Base-by-base conservation (phyloP, 106 monocot species). In the Vanilla planifolia region DNA sequence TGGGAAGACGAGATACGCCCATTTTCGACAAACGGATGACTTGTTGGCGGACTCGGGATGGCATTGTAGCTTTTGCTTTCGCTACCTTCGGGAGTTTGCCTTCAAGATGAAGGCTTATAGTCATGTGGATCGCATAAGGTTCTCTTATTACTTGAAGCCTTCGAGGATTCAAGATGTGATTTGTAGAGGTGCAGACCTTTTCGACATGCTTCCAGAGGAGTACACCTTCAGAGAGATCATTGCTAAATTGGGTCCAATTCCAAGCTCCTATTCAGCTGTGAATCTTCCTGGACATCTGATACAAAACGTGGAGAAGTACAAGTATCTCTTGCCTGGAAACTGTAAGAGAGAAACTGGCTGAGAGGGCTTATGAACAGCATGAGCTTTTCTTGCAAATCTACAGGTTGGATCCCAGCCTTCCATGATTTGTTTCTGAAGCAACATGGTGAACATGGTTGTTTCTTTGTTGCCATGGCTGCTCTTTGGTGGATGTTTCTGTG, bases 1-100 rank as follows among this genome's bases (percentile, higher is more conserved):
- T 8, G 80, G 85, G 24, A 71, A 67, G 61, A 94, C 93, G 11
- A 74, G 81, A 10, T 89, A 94, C 32, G 79, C 83, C 0, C 93
- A 94, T 62, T 94, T 67, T 56, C 64, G 89, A 4, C 93, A 89
- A 61, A 72, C 75, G 0, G 77, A 94, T 23, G 63, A 62, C 30
- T 42, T 94, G 17, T 62, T 94, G 25, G 70, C 85, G 2, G 85
- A 94, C 63, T 65, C 89, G 9, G 93, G 93, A 9, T 93, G 93
- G 93, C 93, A 93, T 44, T 89, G 93, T 48, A 93, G 93, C 70
- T 93, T 93, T 71, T 93, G 93, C 41, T 93, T 93, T 60, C 76
- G 80, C 27, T 27, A 60, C 22, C 74, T 89, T 7, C 69, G 46
- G 3, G 85, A 89, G 29, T 94, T 94, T 60, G 47, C 74, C 3